phyloP scores from a whole-genome alignment of 2,329 filamentous ascomycete species.

The Colletotrichum costaricense region DNA sequence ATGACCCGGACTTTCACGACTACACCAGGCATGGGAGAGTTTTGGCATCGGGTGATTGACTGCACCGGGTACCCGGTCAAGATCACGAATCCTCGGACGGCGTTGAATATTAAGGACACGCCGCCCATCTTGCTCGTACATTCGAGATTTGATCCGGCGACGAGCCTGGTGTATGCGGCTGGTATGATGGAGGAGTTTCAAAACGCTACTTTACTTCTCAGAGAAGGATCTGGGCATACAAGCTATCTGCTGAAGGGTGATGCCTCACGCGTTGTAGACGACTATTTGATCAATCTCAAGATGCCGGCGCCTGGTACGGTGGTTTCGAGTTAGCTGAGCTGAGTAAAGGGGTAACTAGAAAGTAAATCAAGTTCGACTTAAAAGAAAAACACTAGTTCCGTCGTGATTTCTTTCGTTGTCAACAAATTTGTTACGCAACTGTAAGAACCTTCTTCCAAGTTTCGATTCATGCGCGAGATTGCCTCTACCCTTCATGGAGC shows the following conservation, averaged over 20 bases:
- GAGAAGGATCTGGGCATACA: constrained; percentile 29
- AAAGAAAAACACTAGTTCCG: accelerated
- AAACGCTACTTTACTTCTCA: constrained; percentile 3
- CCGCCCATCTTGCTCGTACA: constrained; percentile 20
- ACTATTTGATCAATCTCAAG: constrained; percentile 20
- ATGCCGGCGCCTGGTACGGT: constrained; percentile 18
- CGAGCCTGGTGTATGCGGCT: constrained; percentile 20
- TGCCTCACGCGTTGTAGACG: constrained; percentile 18
- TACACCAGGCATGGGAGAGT: constrained; percentile 23
- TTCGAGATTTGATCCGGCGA: constrained; percentile 24
- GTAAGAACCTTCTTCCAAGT: too few species aligned
- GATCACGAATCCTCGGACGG: constrained; percentile 22
- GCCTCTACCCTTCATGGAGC: too few species aligned
- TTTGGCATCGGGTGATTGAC: constrained; percentile 29
- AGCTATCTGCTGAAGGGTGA: constrained; percentile 20
- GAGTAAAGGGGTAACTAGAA: too few species aligned
- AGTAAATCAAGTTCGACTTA: background rate
- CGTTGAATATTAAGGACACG: constrained; percentile 13
- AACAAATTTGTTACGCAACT: too few species aligned
- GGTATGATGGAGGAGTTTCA: constrained; percentile 30
- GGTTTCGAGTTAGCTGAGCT: background rate
- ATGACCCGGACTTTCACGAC: constrained; percentile 19
- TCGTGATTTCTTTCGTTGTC: too few species aligned
- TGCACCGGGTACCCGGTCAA: constrained; percentile 30
- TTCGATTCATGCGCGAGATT: too few species aligned